These are phyloP conservation scores for Byssothecium circinans DNA, from an alignment of 2,329 filamentous ascomycete species.

Conservation along the genomic window DNA sequence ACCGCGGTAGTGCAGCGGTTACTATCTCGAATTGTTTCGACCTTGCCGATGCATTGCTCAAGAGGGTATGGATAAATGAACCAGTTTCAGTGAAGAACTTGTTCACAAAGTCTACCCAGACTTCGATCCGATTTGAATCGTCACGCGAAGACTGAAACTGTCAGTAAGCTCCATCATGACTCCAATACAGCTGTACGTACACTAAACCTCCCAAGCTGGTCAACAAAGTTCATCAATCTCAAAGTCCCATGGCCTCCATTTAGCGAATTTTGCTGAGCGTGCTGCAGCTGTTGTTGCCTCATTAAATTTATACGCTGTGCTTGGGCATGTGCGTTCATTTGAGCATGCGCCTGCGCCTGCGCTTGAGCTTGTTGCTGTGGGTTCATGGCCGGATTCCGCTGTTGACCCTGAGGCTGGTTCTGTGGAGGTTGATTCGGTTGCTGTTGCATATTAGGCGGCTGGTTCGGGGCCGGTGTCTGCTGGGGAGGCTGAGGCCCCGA, in stretches of 20 bases:
- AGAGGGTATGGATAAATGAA: slow-evolving; percentile 73
- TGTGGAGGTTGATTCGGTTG: slow-evolving; percentile 31
- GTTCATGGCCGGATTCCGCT: slow-evolving; percentile 34
- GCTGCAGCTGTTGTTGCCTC: slow-evolving; percentile 35
- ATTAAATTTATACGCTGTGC: slow-evolving; percentile 34
- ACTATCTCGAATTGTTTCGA: slow-evolving; percentile 87
- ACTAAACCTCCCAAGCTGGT: slow-evolving; percentile 59
- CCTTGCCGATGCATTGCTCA: slow-evolving; percentile 47
- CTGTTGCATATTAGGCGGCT: slow-evolving; percentile 33
- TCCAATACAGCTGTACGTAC: slow-evolving; percentile 47
- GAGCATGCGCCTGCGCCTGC: slow-evolving; percentile 27
- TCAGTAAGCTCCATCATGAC: slow-evolving; percentile 3
- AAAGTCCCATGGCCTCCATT: slow-evolving; percentile 48
- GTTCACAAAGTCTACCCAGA: slow-evolving; percentile 79
- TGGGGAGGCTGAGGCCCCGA: slow-evolving; percentile 48
- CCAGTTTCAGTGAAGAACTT: slow-evolving; percentile 79
- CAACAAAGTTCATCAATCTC: slow-evolving; percentile 58
- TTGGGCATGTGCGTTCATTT: slow-evolving; percentile 41
- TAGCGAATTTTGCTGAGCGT: slow-evolving; percentile 13
- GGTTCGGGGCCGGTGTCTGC: slow-evolving; percentile 46
- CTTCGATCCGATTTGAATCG: slow-evolving; percentile 66
- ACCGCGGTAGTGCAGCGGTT: slow-evolving; percentile 78
- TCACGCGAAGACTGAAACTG: slow-evolving; percentile 40
- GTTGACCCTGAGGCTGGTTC: slow-evolving; percentile 35
- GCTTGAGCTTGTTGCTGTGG: slow-evolving; percentile 44